Evolutionary conservation across 225 moss, liverwort and hornwort species (phyloP).

Genomic region (Neckera pumila): DNA sequence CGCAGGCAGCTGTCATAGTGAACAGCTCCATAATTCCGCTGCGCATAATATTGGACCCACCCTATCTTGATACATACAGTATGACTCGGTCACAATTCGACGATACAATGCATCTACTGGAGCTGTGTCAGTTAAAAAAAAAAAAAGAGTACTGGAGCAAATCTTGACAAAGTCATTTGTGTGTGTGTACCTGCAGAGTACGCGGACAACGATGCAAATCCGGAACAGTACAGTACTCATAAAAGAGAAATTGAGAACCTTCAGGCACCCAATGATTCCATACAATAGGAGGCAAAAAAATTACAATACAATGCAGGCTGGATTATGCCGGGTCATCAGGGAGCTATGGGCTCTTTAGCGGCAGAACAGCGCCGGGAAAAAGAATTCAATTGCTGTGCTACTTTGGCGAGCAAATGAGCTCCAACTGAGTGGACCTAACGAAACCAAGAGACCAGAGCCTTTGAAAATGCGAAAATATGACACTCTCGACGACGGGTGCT

Average conservation of each 20-base stretch:
- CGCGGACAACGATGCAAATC: background rate
- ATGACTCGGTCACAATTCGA: background rate
- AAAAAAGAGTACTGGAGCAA: no score
- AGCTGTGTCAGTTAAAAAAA: no score
- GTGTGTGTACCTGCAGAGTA: no score
- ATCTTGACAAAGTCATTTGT: background rate
- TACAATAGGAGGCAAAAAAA: background rate
- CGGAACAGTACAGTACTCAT: background rate
- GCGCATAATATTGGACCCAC: background rate
- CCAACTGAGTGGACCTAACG: background rate
- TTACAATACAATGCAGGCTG: conserved; percentile 24
- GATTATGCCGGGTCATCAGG: conserved; percentile 14
- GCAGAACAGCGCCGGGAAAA: background rate
- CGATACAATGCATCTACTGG: no score
- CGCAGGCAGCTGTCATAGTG: background rate
- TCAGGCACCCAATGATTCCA: background rate
- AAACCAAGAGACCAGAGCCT: conserved; percentile 4
- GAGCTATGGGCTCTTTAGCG: background rate
- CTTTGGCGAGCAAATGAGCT: conserved; percentile 11
- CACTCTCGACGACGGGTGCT: conserved; percentile 4
- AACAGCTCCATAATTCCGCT: background rate
- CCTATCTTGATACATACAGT: no score
- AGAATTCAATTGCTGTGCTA: background rate
- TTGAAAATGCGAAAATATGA: background rate
- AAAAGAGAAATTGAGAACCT: background rate